Conservation (phyloP, 169 alveolate genomes). For the Eimeria acervulina region DNA sequence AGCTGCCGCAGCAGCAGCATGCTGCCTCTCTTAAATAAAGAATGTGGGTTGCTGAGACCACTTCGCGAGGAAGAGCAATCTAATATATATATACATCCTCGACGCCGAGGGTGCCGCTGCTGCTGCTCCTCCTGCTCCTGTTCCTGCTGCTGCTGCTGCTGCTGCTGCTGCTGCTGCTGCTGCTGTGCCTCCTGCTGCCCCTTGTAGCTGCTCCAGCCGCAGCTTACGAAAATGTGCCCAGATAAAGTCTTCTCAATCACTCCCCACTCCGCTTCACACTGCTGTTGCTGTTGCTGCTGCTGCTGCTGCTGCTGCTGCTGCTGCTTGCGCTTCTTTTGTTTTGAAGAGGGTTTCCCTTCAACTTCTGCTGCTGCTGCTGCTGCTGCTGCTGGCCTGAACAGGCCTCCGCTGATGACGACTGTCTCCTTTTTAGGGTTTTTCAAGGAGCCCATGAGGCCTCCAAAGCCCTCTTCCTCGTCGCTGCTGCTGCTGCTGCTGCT, state of each 20-base stretch:
- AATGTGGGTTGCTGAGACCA: neutral
- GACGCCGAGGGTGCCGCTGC: conserved; percentile 30
- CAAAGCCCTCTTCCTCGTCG: neutral
- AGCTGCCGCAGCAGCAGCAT: conserved; percentile 32
- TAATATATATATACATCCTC: neutral
- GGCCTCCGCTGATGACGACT: conserved; percentile 23
- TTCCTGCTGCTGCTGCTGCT: conserved; percentile 16
- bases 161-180: conserved; percentile 21
- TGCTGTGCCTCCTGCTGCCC: conserved; percentile 30
- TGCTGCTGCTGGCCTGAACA: neutral
- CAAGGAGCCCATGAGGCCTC: neutral
- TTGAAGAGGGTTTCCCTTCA: neutral
- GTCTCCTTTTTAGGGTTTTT: neutral
- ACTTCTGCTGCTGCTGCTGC: conserved; percentile 37
- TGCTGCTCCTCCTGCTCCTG: conserved; percentile 50
- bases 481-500: conserved; percentile 31
- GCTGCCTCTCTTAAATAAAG: neutral
- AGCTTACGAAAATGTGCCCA: conserved; percentile 31
- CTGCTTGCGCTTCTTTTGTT: neutral
- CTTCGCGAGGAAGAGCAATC: neutral
- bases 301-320: conserved; percentile 33
- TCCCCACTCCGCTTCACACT: conserved; percentile 19
- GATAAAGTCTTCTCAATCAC: conserved; percentile 2
- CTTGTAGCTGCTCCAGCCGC: conserved; percentile 33
- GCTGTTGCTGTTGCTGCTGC: conserved; percentile 55